Evolutionary conservation across 768 basidiomycete genomes (phyloP).

Genomic region (Leucocoprinus leucothites): DNA sequence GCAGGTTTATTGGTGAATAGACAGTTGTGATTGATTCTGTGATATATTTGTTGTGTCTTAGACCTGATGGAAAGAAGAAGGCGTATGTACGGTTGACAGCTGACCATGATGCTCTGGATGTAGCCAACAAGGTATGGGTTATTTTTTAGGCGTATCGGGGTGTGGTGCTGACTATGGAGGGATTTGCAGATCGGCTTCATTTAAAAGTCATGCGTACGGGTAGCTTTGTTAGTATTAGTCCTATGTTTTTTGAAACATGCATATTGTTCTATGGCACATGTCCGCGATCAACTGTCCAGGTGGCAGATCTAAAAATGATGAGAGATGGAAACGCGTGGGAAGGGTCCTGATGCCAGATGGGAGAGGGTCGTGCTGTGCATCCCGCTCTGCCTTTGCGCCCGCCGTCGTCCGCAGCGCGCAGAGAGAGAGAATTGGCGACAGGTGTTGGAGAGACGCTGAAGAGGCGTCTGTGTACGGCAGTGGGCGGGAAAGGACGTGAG

Average conservation of each 20-base stretch:
- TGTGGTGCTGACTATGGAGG: neutral
- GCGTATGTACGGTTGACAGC: conserved; percentile 93
- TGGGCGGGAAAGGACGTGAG: too few species aligned
- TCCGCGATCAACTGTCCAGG: too few species aligned
- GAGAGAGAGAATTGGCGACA: conserved; percentile 1
- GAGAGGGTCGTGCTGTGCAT: neutral
- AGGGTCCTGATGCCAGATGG: neutral
- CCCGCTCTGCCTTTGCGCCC: neutral
- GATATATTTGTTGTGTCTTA: conserved; percentile 23
- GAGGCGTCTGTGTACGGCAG: too few species aligned
- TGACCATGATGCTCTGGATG: conserved; percentile 96
- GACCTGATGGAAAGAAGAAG: conserved; percentile 99
- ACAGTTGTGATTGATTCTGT: neutral
- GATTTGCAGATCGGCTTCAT: conserved; percentile 84
- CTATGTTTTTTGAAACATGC: neutral
- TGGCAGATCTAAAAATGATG: conserved; percentile 3
- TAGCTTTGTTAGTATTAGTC: too few species aligned
- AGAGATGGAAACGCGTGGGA: neutral
- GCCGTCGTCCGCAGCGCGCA: neutral
- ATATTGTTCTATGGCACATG: neutral
- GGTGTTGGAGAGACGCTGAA: neutral
- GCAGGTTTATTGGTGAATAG: conserved; percentile 2
- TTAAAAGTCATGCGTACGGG: conserved; percentile 38
- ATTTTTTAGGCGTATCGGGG: conserved; percentile 4
- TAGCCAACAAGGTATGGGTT: conserved; percentile 84